Base-by-base conservation (phyloP, 371 early-diverging fungal species). In the Zychaea mexicana region DNA sequence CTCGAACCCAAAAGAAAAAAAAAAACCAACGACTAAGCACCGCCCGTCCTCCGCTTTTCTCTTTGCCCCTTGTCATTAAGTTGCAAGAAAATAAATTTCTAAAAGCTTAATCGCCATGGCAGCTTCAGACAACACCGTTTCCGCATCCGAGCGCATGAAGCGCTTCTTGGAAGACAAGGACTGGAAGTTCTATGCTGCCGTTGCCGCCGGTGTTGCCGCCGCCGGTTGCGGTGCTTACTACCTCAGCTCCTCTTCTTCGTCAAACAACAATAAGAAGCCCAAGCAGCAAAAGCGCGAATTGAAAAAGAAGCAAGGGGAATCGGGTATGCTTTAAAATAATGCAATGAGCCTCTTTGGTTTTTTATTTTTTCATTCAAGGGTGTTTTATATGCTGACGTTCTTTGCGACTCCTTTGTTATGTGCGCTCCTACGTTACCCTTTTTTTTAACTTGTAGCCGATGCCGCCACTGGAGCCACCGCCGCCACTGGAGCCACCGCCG, bases 111-210 rank as follows among this genome's bases (percentile, higher is more conserved):
- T 22, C 2, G 12, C n/a, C 45, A 47, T 47, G 49, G 22, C 49
- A 47, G 24, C 49, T 26, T 47, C 49, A 19, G 49, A 47, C 24
- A 47, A 47, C 12, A 12, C 49, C 26, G 49, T 47, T 42, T 52
- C 67, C 58, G 65, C 74, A 22, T 60, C 64, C 31, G 79, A 78
- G 17, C 77, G 73, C 28, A 65, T 87, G 47, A 87, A 85, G 57
- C 81, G 82, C 74, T 85, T 87, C 65, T 74, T 91, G 63, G 85
- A 84, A 66, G 89, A 88, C 69, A 88, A 89, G 66, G 88, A 88
- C 74, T 92, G 92, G 92, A 91, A 89, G 75, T 89, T 90, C 65
- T 90, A 87, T 63, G 86, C 86, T 21, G 88, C 90, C 30, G 73
- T 91, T 19, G 83, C 83, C 49, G 90, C 90, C 33, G 89, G 89